phyloP scores from a whole-genome alignment of 768 basidiomycete genomes.

The Pholiota microspora region DNA sequence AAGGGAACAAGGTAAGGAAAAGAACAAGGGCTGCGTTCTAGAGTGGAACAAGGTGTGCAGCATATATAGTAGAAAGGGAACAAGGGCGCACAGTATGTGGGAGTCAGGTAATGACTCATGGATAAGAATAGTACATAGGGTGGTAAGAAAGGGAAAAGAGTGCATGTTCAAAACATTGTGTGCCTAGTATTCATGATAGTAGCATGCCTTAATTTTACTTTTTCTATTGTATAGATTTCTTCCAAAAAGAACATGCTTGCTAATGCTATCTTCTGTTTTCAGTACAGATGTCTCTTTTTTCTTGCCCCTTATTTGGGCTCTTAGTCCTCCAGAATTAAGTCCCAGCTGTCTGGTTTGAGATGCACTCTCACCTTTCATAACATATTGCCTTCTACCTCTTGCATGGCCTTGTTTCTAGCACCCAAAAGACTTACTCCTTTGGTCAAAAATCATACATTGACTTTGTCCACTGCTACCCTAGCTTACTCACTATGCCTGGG shows the following conservation, averaged over 20 bases:
- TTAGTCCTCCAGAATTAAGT: not conserved
- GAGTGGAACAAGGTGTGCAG: too few relatives aligned
- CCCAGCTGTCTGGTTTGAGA: not conserved
- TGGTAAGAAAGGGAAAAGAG: too few relatives aligned
- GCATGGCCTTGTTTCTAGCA: constrained; percentile 18
- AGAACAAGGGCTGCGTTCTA: too few relatives aligned
- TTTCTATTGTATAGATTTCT: constrained; percentile 22
- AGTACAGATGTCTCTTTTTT: constrained; percentile 10
- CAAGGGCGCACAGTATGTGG: too few relatives aligned
- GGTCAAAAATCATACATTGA: constrained; percentile 29
- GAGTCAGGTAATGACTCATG: too few relatives aligned
- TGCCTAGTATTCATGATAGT: constrained; percentile 17
- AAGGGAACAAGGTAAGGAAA: too few relatives aligned
- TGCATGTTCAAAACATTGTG: too few relatives aligned
- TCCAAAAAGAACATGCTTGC: constrained; percentile 19
- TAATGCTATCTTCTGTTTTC: constrained; percentile 27
- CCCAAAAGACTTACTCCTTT: constrained; percentile 26
- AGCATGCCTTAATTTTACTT: constrained; percentile 19
- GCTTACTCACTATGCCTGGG: constrained; percentile 12
- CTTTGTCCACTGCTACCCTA: constrained; percentile 19
- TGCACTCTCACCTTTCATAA: not conserved
- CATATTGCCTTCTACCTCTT: not conserved
- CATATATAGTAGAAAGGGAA: too few relatives aligned
- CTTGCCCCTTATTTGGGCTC: not conserved
- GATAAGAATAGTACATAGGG: too few relatives aligned